Conservation (phyloP, 495 filamentous ascomycete genomes). For the Peziza echinospora region DNA sequence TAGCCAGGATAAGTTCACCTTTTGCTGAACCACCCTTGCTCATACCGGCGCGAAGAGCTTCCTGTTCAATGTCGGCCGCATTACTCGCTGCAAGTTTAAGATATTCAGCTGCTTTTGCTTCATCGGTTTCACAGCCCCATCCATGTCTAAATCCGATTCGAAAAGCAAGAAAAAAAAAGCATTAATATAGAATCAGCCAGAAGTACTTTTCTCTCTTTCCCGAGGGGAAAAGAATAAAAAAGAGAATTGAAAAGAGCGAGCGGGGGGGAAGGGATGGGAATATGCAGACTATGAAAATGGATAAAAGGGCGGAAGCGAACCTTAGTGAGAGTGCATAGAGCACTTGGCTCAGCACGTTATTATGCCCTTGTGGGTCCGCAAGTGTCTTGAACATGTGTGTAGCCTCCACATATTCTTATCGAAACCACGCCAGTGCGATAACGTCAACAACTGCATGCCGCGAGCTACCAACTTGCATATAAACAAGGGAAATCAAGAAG, state of each 20-base stretch:
- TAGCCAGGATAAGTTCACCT: slow-evolving; percentile 90
- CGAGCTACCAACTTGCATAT: background rate
- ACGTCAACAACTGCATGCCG: too few species aligned
- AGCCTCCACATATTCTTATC: slow-evolving; percentile 32
- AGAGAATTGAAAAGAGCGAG: too few species aligned
- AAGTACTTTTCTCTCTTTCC: background rate
- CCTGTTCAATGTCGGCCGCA: slow-evolving; percentile 61
- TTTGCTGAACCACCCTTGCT: slow-evolving; percentile 91
- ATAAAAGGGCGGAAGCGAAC: too few species aligned
- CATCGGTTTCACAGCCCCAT: slow-evolving; percentile 63
- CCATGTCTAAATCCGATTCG: slow-evolving; percentile 42
- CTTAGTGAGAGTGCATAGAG: slow-evolving; percentile 84
- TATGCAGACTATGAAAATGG: too few species aligned
- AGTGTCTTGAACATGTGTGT: slow-evolving; percentile 73
- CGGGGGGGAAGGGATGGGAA: too few species aligned
- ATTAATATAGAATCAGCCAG: background rate
- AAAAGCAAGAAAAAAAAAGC: too few species aligned
- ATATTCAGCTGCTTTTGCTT: slow-evolving; percentile 54
- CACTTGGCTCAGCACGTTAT: slow-evolving; percentile 88
- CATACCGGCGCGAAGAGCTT: slow-evolving; percentile 62
- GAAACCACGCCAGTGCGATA: slow-evolving; percentile 1
- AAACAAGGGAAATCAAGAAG: background rate
- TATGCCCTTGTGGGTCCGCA: slow-evolving; percentile 63
- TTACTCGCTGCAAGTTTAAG: slow-evolving; percentile 80
- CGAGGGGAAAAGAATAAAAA: slow-evolving; percentile 1